phyloP scores from a whole-genome alignment of 2,329 filamentous ascomycete genomes.

The Fusarium sp. region DNA sequence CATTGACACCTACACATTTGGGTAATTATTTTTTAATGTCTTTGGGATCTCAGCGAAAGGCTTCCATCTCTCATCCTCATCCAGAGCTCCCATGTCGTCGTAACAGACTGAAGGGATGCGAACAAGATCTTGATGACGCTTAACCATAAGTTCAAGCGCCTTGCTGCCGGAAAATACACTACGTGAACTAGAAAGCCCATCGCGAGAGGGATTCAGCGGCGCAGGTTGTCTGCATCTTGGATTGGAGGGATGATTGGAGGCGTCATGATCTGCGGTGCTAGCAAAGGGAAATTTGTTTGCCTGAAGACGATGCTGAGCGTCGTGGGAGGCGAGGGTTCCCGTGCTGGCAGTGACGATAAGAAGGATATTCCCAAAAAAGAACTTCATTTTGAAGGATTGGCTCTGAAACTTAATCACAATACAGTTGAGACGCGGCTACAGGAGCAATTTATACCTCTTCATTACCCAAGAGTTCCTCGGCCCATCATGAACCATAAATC shows the following conservation, averaged over 20 bases:
- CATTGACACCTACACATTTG: constrained; percentile 55
- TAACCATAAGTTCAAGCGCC: constrained; percentile 55
- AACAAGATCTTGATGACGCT: constrained; percentile 65
- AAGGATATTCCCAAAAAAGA: neutral
- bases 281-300: neutral
- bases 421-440: neutral
- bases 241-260: neutral
- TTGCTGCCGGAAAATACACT: constrained; percentile 49
- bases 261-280: neutral
- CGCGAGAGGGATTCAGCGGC: constrained; percentile 46
- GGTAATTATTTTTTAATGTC: constrained; percentile 62
- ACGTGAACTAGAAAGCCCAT: constrained; percentile 47
- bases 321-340: neutral
- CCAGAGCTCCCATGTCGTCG: constrained; percentile 66
- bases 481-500: neutral
- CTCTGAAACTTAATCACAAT: neutral
- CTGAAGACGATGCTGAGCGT: constrained; percentile 1
- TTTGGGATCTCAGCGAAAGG: constrained; percentile 63
- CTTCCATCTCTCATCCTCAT: constrained; percentile 65
- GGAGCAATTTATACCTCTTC: neutral
- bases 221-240: constrained; percentile 49
- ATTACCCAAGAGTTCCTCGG: neutral
- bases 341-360: neutral
- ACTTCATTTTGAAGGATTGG: neutral
- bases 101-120: constrained; percentile 65